Percentiles rank a stretch among this genome's conserved stretches.
Evolutionary conservation across 441 rosid genomes (phyloP).

Genomic region (Adansonia grandidieri): DNA sequence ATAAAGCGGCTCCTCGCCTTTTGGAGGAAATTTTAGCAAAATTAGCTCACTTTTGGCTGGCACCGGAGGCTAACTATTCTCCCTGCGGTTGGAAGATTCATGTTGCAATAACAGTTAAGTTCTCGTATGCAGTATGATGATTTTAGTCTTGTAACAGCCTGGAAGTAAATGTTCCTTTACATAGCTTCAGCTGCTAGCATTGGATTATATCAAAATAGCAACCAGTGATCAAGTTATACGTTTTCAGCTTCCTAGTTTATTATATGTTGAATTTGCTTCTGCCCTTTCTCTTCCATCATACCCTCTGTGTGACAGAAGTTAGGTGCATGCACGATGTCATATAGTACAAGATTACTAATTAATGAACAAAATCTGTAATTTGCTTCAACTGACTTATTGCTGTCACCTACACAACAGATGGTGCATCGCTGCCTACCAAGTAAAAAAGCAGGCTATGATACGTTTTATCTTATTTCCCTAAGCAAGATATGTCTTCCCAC

Average conservation of each 20-base stretch:
- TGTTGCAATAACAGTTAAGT: background rate
- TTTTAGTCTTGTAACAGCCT: background rate
- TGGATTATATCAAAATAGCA: background rate
- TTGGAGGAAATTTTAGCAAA: conserved; percentile 12
- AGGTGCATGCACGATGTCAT: no score
- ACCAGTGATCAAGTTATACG: background rate
- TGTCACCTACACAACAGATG: no score
- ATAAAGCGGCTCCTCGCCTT: conserved; percentile 14
- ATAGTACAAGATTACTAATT: no score
- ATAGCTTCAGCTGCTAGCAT: background rate
- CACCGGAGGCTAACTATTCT: background rate
- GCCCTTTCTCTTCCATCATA: no score
- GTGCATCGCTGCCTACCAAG: no score
- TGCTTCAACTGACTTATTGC: no score
- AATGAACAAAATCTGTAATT: no score
- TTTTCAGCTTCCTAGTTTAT: background rate
- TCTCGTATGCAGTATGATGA: conserved; percentile 22
- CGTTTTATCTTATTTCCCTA: no score
- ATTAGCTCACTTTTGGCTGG: background rate
- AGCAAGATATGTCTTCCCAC: no score
- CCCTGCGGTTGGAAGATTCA: conserved; percentile 7
- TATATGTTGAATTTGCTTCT: background rate
- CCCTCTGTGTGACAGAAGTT: no score
- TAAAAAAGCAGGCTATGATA: no score
- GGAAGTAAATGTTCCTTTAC: background rate